Percentiles rank a stretch among this genome's conserved stretches.
Conservation (phyloP, 176 grass and related monocot genomes). For the Oryza rufipogon region DNA sequence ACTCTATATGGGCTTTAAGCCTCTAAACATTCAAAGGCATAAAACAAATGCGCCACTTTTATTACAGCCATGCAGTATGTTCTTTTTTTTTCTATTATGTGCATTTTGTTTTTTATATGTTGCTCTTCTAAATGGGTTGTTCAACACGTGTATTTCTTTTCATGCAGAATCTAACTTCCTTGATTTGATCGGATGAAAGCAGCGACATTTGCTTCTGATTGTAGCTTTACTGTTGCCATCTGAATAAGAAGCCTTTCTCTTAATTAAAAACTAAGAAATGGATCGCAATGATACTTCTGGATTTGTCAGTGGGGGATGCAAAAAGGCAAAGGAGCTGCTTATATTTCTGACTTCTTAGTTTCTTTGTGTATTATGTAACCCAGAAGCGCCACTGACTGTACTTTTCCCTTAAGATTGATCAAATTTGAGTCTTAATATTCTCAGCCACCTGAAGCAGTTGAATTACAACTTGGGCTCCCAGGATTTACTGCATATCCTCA, state of each 20-base stretch:
- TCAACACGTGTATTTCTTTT: slow-evolving; percentile 25
- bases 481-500: slow-evolving; percentile 29
- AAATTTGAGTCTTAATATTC: slow-evolving; percentile 26
- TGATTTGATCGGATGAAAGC: not conserved
- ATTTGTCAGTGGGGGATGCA: slow-evolving; percentile 90
- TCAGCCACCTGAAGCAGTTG: slow-evolving; percentile 24
- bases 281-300: slow-evolving; percentile 73
- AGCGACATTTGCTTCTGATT: slow-evolving; percentile 14
- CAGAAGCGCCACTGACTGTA: slow-evolving; percentile 32
- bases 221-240: slow-evolving; percentile 4
- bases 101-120: not conserved
- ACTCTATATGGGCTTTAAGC: not conserved
- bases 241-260: slow-evolving; percentile 12
- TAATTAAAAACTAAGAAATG: slow-evolving; percentile 42
- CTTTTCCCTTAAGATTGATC: slow-evolving; percentile 22
- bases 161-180: slow-evolving; percentile 18
- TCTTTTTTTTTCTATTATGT: not conserved
- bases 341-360: slow-evolving; percentile 40
- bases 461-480: slow-evolving; percentile 26
- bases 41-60: not conserved
- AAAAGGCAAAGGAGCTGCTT: slow-evolving; percentile 20
- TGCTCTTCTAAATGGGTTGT: not conserved
- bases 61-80: not conserved
- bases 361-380: slow-evolving; percentile 29
- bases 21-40: not conserved